Percentiles rank a stretch among this genome's conserved stretches.
phyloP scores from a whole-genome alignment of 768 basidiomycete genomes.

The Pisolithus sp. region DNA sequence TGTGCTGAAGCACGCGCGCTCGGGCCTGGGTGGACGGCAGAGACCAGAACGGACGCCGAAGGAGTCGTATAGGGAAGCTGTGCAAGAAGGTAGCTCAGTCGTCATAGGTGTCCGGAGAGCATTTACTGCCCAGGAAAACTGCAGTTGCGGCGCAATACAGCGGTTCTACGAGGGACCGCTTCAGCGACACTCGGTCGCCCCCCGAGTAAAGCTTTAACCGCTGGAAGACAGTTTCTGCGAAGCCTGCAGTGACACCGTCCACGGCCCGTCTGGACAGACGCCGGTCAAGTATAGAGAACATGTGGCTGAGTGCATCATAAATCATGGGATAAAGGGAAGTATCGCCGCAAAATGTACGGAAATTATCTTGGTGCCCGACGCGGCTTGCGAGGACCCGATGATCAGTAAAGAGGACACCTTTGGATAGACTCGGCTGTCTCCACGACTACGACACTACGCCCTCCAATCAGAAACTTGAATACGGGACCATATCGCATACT shows the following conservation, averaged over 20 bases:
- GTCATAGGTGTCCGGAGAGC: conserved; percentile 13
- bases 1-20: conserved; percentile 1
- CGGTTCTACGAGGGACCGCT: conserved; percentile 9
- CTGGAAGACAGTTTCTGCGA: conserved; percentile 9
- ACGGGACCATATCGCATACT: too few species aligned
- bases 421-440: conserved; percentile 14
- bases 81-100: conserved; percentile 11
- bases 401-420: conserved; percentile 4
- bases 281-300: too few species aligned
- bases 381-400: conserved; percentile 8
- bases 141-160: conserved; percentile 14
- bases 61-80: conserved; percentile 16
- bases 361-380: conserved; percentile 6
- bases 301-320: conserved; percentile 10
- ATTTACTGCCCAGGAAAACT: conserved; percentile 13
- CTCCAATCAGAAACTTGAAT: conserved; percentile 14
- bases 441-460: conserved; percentile 10
- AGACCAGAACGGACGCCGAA: conserved; percentile 6
- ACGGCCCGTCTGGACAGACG: conserved; percentile 11
- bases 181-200: conserved; percentile 14
- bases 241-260: conserved; percentile 5
- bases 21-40: conserved; percentile 14
- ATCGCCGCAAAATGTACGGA: conserved; percentile 8
- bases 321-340: conserved; percentile 4
- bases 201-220: conserved; percentile 8